Conservation (phyloP, 192 early-diverging fungal genomes). For the Gamsiella multidivaricata region DNA sequence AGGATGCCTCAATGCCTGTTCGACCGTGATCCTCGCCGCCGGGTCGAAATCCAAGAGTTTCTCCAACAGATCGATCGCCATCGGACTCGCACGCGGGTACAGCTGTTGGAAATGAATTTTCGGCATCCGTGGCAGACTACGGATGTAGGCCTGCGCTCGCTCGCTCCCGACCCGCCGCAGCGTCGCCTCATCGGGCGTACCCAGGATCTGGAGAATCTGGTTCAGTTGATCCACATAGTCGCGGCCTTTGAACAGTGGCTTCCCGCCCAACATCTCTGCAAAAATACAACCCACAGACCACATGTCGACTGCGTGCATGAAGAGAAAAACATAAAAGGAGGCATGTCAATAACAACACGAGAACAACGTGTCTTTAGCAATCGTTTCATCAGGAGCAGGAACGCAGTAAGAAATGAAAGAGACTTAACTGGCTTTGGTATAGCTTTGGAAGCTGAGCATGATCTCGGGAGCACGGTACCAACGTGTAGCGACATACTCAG, state of each 20-base stretch:
- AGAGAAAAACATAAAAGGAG: background rate
- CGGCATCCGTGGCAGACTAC: conserved; percentile 86
- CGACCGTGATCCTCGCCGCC: conserved; percentile 89
- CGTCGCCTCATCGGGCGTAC: conserved; percentile 92
- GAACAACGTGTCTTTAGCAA: background rate
- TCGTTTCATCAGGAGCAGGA: background rate
- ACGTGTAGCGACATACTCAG: conserved; percentile 99
- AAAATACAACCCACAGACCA: conserved; percentile 99
- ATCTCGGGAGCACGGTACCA: conserved; percentile 99
- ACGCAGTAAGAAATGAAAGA: background rate
- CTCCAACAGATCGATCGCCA: conserved; percentile 89
- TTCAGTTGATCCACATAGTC: conserved; percentile 99
- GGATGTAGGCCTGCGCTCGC: conserved; percentile 95
- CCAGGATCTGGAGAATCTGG: conserved; percentile 94
- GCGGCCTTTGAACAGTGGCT: conserved; percentile 96
- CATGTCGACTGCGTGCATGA: conserved; percentile 78
- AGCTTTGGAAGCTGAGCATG: conserved; percentile 96
- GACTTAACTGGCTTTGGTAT: conserved; percentile 95
- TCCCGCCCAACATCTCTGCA: conserved; percentile 94
- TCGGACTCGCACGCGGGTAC: conserved; percentile 84
- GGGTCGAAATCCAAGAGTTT: conserved; percentile 95
- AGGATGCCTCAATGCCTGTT: conserved; percentile 92
- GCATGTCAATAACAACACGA: background rate
- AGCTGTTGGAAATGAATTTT: conserved; percentile 88
- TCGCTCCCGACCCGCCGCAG: conserved; percentile 92